Conservation (phyloP, 257 asterid species). For the Phtheirospermum japonicum region DNA sequence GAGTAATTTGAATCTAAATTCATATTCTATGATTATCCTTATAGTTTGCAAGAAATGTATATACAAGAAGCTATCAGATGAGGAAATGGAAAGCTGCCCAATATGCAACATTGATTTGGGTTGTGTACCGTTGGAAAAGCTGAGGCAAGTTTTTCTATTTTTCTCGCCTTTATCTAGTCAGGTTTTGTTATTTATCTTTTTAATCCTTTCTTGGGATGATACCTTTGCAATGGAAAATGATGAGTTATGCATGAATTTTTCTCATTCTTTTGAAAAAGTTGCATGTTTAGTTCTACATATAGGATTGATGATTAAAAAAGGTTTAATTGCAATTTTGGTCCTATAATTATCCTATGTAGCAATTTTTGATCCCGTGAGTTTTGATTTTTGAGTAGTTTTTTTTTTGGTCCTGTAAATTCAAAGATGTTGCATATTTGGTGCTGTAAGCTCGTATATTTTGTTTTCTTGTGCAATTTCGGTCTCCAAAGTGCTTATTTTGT, state of each 20-base stretch:
- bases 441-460: neutral
- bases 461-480: no score
- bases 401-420: neutral
- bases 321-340: neutral
- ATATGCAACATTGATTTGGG: conserved; percentile 85
- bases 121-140: conserved; percentile 78
- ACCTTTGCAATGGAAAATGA: neutral
- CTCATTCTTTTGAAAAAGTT: neutral
- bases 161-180: neutral
- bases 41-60: conserved; percentile 96
- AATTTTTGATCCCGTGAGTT: neutral
- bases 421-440: neutral
- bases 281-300: neutral
- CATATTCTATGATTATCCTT: conserved; percentile 19
- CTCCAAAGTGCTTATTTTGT: neutral
- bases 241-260: neutral
- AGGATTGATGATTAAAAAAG: neutral
- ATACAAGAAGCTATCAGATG: conserved; percentile 75
- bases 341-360: neutral
- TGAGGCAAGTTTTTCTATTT: conserved; percentile 57
- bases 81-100: conserved; percentile 88
- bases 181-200: conserved; percentile 15
- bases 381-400: no score
- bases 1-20: conserved; percentile 4
- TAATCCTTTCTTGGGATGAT: conserved; percentile 6